phyloP scores from a whole-genome alignment of 73 alveolate species.

The Paramecium octaurelia region DNA sequence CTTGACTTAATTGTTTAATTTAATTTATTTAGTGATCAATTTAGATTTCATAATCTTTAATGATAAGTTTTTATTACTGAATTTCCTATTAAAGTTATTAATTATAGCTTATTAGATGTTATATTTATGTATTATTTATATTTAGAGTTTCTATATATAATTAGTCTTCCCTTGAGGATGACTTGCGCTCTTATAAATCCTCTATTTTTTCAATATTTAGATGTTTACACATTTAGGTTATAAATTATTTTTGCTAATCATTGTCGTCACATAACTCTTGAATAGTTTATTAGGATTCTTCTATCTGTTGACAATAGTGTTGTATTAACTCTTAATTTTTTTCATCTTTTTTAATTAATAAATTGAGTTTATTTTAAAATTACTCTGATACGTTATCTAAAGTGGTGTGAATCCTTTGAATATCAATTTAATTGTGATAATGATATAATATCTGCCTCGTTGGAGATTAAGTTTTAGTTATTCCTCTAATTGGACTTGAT shows the following conservation, averaged over 20 bases:
- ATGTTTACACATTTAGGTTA: not conserved
- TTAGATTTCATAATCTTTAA: not conserved
- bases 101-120: not conserved
- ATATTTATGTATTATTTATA: not conserved
- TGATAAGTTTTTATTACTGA: not conserved
- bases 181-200: not conserved
- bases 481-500: not conserved
- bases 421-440: not conserved
- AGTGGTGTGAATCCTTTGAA: not conserved
- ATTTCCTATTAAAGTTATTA: not conserved
- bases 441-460: not conserved
- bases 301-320: not conserved
- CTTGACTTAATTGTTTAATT: not conserved
- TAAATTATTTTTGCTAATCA: not conserved
- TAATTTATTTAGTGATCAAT: not conserved
- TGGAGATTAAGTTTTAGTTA: not conserved
- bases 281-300: not conserved
- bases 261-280: not conserved
- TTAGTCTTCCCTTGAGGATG: not conserved
- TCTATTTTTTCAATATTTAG: not conserved
- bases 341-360: not conserved
- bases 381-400: not conserved
- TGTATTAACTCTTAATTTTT: not conserved
- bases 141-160: not conserved
- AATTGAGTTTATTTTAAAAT: not conserved